Base-by-base conservation (phyloP, 192 early-diverging fungal genomes). In the Kickxella alabastrina region DNA sequence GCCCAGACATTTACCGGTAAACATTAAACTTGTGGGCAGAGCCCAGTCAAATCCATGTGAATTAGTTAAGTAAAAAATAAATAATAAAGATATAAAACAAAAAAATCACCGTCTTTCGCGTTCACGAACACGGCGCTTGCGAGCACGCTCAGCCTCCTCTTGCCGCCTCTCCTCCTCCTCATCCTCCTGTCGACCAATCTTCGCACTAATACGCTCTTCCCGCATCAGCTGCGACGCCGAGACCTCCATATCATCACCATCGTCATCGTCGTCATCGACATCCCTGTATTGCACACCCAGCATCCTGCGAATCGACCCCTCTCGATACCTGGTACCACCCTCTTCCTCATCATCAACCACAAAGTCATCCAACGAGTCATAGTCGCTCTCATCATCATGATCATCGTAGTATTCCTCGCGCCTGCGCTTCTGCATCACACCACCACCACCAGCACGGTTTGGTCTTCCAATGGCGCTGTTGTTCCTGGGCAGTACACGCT, bases 341-440 rank as follows among this genome's bases (percentile, higher is more conserved):
- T 69, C 66, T 3, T 68, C 72, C 5, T 76, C 73, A 23, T 76
- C 73, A 12, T 76, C 73, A 1, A 76, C 73, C 17, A 76, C 38
- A 70, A 76, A 76, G 46, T 76, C 73, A 28, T 76, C 73, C 62
- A 76, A 18, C 14, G 73, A 76, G 43, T 76, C 67, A 8, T 69
- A 65, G 28, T 70, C 73, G 54, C 62, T 66, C 31, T 60, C 60
- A 18, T 64, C 65, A 7, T 59, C 49, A 13, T 64, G 25, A 19
- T 53, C 40, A 5, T 49, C 31, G 8, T 45, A 25, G 12, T 36
- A 19, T 10, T 24, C 32, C 14, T 36, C 23, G 18, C 18, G 10
- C 9, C 41, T 43, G 3, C 34, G 29, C 14, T 5, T 27, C n/a
- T n/a, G n/a, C n/a, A n/a, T 43, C 6, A 34, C 38, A 43, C 39